Base-by-base conservation (phyloP, 495 filamentous ascomycete species). In the Xylaria venustula region DNA sequence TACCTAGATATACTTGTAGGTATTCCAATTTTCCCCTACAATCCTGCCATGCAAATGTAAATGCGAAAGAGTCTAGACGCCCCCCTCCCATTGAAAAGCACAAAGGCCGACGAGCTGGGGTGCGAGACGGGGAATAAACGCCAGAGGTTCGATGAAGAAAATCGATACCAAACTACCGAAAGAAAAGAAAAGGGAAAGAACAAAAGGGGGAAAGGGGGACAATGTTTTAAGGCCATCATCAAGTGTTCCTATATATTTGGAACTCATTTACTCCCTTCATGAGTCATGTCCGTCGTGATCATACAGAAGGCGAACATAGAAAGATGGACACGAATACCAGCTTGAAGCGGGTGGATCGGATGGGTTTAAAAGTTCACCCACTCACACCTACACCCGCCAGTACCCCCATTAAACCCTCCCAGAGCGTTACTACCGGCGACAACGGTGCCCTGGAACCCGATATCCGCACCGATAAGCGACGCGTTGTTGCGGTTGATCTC, bases 331-430 rank as follows among this genome's bases (percentile, higher is more conserved):
- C n/a, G n/a, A n/a, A n/a, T n/a, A n/a, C n/a, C n/a, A n/a, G n/a
- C n/a, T n/a, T n/a, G n/a, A n/a, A n/a, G n/a, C n/a, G n/a, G n/a
- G n/a, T n/a, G n/a, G n/a, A n/a, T n/a, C n/a, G n/a, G n/a, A n/a
- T n/a, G n/a, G n/a, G n/a, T 25, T 46, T 78, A 67, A 61, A 79
- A 95, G 69, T 94, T 94, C 64, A 78, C 77, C 85, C 89, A 95
- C 68, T 82, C 74, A 66, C 91, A 95, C 58, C 64, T 73, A 75
- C 91, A 95, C 0, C 90, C 90, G 7, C 90, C 89, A 2, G 75
- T 82, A 8, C 90, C 89, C 1, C 88, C 87, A 77, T 92, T 88
- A 62, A 87, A 79, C 3, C 87, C 85, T 0, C 85, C 83, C 64
- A 79, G 76, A 34, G 70, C 65, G 4, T 67, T 59, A 64, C 51